These are phyloP conservation scores for Suhomyces kilbournensis DNA, from an alignment of 805 yeast genomes.

Conservation along the genomic window DNA sequence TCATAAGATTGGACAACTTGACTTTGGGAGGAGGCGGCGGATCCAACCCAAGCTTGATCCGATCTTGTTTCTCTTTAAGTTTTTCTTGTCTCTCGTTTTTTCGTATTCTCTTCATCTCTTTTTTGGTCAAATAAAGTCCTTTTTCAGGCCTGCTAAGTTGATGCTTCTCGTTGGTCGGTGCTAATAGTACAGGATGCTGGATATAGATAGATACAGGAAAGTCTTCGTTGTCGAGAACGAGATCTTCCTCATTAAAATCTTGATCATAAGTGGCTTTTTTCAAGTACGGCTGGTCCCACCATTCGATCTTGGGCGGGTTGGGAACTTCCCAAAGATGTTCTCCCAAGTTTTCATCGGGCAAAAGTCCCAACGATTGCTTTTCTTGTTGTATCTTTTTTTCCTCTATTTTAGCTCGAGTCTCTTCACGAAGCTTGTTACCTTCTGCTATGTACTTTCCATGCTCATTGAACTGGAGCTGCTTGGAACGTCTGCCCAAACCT, in stretches of 20 bases:
- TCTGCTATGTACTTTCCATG: conserved; percentile 61
- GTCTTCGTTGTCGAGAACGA: conserved; percentile 35
- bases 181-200: conserved; percentile 75
- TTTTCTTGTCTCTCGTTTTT: conserved; percentile 61
- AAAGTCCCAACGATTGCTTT: conserved; percentile 37
- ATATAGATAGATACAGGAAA: conserved; percentile 65
- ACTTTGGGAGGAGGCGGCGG: conserved; percentile 91
- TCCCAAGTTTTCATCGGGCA: conserved; percentile 51
- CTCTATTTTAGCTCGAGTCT: conserved; percentile 29
- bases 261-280: conserved; percentile 35
- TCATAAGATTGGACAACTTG: conserved; percentile 79
- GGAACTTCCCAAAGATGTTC: conserved; percentile 52
- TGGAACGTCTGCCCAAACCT: conserved; percentile 1
- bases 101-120: conserved; percentile 71
- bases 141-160: conserved; percentile 29
- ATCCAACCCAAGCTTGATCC: conserved; percentile 74
- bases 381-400: conserved; percentile 20
- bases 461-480: conserved; percentile 49
- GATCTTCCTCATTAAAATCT: conserved; percentile 21
- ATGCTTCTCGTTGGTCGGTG: conserved; percentile 54
- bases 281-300: conserved; percentile 82
- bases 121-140: conserved; percentile 65
- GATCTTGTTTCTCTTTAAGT: conserved; percentile 71
- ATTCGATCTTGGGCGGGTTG: conserved; percentile 66
- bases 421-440: conserved; percentile 51